Evolutionary conservation across 345 rosid species (phyloP), one percentile per base, ranked within the genome.

Genomic region (Sonneratia alba): DNA sequence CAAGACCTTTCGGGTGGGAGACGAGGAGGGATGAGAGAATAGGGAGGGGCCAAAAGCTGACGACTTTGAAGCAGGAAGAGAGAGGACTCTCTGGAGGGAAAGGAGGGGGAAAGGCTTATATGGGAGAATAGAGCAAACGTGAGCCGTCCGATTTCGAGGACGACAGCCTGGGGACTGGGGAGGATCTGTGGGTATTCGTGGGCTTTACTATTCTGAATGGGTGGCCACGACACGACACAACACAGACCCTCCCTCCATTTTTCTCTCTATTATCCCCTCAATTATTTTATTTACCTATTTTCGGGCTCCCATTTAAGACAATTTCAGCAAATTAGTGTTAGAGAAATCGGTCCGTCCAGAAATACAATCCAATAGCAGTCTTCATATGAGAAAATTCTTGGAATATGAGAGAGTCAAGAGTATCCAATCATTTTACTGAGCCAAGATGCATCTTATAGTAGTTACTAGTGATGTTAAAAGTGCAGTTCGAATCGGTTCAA

Each of bases 161-260:
- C 22, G 59, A 66, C 43, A 66, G 22, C 45, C 68, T 66, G 68
- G 45, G 45, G 68, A 3, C 24, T 16, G 68, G 55, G 73, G 55
- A 40, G 0, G 24, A 47, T 4, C 68, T 36, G 43, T 19, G 40
- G 68, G 47, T n/a, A 16, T 7, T 55, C 24, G 1, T 4, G 59
- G 59, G 16, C 18, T 27, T 55, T 55, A 55, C 59, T 55, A 55
- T 1, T 57, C 57, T 70, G 67, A 71, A 67, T 71, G 73, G 66
- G 67, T 38, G 16, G 40, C 66, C 73, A 42, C 68, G 9, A 2
- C 56, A 42, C 67, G 32, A 27, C 32, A 27, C 32, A 27, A 27
- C 67, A 5, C 27, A 16, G 0, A 11, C 36, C 24, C 51, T 68
- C 15, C 24, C 47, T 6, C 13, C 36, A 27, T n/a, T 47, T 43